Evolutionary conservation across 495 filamentous ascomycete genomes (phyloP).

Genomic region (Oleoguttula mirabilis): DNA sequence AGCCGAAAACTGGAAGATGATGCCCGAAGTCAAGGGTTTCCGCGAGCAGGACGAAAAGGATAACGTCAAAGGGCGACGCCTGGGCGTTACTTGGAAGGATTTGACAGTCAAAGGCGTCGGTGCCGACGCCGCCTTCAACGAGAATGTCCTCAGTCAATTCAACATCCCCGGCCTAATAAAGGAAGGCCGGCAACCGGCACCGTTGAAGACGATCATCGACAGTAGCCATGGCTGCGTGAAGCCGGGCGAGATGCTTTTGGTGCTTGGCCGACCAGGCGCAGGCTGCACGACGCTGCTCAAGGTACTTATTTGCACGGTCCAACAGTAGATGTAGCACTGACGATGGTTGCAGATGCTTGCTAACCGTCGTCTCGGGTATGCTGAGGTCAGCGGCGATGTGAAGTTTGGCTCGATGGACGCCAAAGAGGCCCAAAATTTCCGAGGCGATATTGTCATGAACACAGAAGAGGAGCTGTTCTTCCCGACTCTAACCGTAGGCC

Average conservation of each 20-base stretch:
- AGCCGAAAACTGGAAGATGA: conserved; percentile 10
- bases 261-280: conserved; percentile 56
- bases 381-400: conserved; percentile 50
- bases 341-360: conserved; percentile 37
- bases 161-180: conserved; percentile 9
- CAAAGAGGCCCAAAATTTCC: conserved; percentile 41
- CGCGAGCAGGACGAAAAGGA: conserved; percentile 1
- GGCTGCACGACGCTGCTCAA: conserved; percentile 65
- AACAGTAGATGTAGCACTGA: conserved; percentile 7
- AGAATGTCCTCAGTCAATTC: conserved; percentile 15
- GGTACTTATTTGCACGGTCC: conserved; percentile 30
- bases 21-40: conserved; percentile 3
- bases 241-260: conserved; percentile 45
- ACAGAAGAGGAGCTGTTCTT: neutral
- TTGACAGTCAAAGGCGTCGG: conserved; percentile 2
- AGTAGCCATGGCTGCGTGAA: conserved; percentile 43
- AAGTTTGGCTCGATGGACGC: conserved; percentile 52
- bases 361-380: conserved; percentile 53
- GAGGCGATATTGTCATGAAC: conserved; percentile 41
- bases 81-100: conserved; percentile 2
- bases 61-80: conserved; percentile 3
- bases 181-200: conserved; percentile 18
- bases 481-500: conserved; percentile 48
- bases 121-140: conserved; percentile 2
- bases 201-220: conserved; percentile 51